These are phyloP conservation scores for Magnolia changhungtana DNA, from an alignment of 164 flowering plant species.

Conservation along the genomic window DNA sequence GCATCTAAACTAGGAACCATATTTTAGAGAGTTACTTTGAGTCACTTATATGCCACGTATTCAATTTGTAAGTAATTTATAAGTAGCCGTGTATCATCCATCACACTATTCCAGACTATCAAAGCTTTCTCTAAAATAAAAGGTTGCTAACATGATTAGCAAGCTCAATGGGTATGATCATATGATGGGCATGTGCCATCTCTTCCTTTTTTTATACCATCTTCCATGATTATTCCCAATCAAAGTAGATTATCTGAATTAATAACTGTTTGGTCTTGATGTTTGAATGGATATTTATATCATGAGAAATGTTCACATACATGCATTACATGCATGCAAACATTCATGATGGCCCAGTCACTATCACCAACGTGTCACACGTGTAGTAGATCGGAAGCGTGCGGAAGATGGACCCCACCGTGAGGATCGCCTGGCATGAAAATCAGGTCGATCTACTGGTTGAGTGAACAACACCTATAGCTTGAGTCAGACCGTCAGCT, in stretches of 20 bases:
- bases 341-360: neutral
- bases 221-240: slow-evolving; percentile 6
- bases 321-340: neutral
- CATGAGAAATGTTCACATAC: neutral
- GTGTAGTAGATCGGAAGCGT: neutral
- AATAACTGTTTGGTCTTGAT: neutral
- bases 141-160: slow-evolving; percentile 15
- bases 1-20: too few relatives aligned
- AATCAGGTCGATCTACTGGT: neutral
- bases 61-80: too few relatives aligned
- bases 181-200: slow-evolving; percentile 34
- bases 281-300: neutral
- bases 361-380: neutral
- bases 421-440: neutral
- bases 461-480: neutral
- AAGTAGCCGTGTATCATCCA: too few relatives aligned
- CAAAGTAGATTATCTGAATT: neutral
- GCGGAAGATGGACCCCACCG: neutral
- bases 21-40: too few relatives aligned
- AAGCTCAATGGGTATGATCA: slow-evolving; percentile 20
- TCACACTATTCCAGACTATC: too few relatives aligned
- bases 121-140: neutral
- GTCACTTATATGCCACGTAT: too few relatives aligned
- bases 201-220: neutral
- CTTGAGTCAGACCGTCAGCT: neutral